Conservation (phyloP, 257 asterid species). For the Euphrasia confusa region DNA sequence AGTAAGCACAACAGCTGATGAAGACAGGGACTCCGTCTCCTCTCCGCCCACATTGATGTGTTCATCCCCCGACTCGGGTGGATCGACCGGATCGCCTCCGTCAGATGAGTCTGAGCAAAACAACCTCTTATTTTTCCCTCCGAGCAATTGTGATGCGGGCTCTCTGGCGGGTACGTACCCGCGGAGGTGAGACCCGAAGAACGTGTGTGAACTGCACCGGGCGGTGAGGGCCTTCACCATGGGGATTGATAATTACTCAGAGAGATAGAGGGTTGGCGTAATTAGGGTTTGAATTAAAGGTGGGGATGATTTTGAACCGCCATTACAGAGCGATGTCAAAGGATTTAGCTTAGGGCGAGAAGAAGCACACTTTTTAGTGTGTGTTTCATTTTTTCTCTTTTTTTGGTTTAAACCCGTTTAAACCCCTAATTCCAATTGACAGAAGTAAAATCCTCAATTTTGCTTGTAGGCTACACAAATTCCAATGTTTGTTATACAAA, state of each 20-base stretch:
- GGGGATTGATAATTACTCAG: slow-evolving; percentile 16
- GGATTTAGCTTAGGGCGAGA: neutral
- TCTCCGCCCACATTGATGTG: slow-evolving; percentile 46
- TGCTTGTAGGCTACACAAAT: no score
- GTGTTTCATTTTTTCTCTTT: no score
- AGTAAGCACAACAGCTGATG: slow-evolving; percentile 75
- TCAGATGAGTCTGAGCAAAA: slow-evolving; percentile 57
- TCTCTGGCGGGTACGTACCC: slow-evolving; percentile 37
- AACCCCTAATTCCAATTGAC: no score
- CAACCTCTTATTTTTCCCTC: slow-evolving; percentile 45
- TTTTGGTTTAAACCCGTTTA: no score
- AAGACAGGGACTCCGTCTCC: slow-evolving; percentile 42
- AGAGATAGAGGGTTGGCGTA: slow-evolving; percentile 31
- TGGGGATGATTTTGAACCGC: slow-evolving; percentile 26
- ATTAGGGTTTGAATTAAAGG: slow-evolving; percentile 27
- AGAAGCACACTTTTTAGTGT: no score
- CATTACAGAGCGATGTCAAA: slow-evolving; percentile 33
- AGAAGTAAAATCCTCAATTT: no score
- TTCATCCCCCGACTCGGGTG: slow-evolving; percentile 39
- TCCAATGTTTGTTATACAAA: no score
- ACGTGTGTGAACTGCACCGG: slow-evolving; percentile 45
- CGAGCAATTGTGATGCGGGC: slow-evolving; percentile 50
- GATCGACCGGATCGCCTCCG: slow-evolving; percentile 42
- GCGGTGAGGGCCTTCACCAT: slow-evolving; percentile 74
- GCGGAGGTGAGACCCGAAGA: slow-evolving; percentile 42